Evolutionary conservation across 2,329 filamentous ascomycete genomes (phyloP), one percentile per base, ranked within the genome.

Genomic region (Phoma sp.): DNA sequence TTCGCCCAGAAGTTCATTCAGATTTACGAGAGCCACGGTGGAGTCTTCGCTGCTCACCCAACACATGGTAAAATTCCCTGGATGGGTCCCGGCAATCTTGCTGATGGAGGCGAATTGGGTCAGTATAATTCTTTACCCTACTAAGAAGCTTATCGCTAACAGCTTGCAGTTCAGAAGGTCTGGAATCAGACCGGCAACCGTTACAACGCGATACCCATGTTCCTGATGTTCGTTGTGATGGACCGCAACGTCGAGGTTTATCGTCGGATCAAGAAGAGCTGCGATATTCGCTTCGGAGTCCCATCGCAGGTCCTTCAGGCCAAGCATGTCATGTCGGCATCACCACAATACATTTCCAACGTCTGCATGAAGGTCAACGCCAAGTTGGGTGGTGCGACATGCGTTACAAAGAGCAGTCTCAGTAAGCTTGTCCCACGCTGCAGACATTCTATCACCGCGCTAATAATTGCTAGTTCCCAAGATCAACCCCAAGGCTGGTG

Each of bases 331-430:
- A 66, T 78, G 33, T 89, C 88, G 70, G 85, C 84, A 13, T 85
- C 89, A 22, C 82, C 83, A 0, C 95, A 99, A 67, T 98, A 98
- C 75, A 89, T 90, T 67, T 95, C 90, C 1, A 99, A 99, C 58
- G 91, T 99, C 0, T 84, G 87, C 60, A 95, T 99, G 91, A 99
- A 99, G 79, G 86, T 99, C 61, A 98, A 99, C 66, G 89, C 91
- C 3, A 99, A 99, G 79, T 83, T 99, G 2, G 95, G 95, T 11
- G 95, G 95, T 5, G 83, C 85, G 0, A 97, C 91, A 1, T 87
- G 77, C 56, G 75, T 79, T 45, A 80, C 79, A 2, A 65, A 80
- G 66, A 67, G 75, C 10, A 39, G 75, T 22, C 68, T 74, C 8
- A 57, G 53, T 56, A 36, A 56, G 47, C 7, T 25, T 7, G 11